Base-by-base conservation (phyloP, 1,284 basidiomycete genomes). In the Gomphus sp. region DNA sequence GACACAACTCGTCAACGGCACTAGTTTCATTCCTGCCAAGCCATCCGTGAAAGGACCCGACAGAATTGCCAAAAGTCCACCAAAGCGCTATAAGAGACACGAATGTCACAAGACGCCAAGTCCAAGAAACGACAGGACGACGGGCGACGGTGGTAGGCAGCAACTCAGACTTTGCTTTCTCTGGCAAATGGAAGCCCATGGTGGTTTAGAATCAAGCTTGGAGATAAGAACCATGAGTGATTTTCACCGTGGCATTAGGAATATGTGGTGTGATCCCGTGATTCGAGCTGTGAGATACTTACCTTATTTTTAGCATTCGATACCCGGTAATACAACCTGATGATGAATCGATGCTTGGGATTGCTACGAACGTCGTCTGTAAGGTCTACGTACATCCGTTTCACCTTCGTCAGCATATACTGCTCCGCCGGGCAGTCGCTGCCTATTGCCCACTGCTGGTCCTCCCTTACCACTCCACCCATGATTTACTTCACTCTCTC, bases 1-100 rank as follows among this genome's bases (percentile, higher is more conserved):
- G 71, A 66, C 82, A 85, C 52, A 71, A 59, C 14, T 59, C 56
- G 8, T 36, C 50, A 22, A 52, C 6, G 9, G 7, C 12, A 28
- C 18, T 14, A 9, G 51, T 10, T 18, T 43, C 34, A 22, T 44
- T 41, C 53, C 39, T 4, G 22, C 39, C 28, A 45, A 45, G 22
- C 44, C 6, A 2, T 18, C 22, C 6, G 16, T 6, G 4, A 45
- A 25, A 18, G 7, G 48, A n/a, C 1, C 28, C 48, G 9, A 12
- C 2, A 33, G 1, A 52, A 34, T 22, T 14, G 34, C 34, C 6
- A 4, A 33, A 51, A 33, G 49, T 33, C 5, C 28, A 25, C 28
- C 28, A 51, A 37, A 52, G 22, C 6, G 22, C 51, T 7, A 11
- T 36, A 4, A 52, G n/a, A 33, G 34, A 52, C 18, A 22, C 51